These are phyloP conservation scores for Platismatia glauca DNA, from an alignment of 495 filamentous ascomycete species.

Conservation along the genomic window DNA sequence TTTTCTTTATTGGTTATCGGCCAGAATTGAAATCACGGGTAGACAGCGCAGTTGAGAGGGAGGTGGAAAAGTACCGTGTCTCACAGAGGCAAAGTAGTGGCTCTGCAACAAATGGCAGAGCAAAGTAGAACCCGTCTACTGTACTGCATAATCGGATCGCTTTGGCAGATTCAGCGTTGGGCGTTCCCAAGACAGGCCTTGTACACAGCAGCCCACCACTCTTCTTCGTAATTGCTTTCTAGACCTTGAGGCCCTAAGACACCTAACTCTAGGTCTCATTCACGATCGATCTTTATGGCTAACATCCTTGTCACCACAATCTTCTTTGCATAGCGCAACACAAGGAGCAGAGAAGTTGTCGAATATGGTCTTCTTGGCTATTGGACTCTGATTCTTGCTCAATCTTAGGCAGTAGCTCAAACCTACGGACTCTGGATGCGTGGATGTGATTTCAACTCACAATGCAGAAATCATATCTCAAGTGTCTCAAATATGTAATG, in stretches of 20 bases:
- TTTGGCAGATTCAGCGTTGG: neutral
- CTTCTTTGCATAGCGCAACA: too few species aligned
- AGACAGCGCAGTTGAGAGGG: conserved; percentile 60
- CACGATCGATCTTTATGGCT: neutral
- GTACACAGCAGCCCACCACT: neutral
- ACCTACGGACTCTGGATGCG: too few species aligned
- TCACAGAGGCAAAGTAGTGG: conserved; percentile 29
- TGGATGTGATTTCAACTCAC: too few species aligned
- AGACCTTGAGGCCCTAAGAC: neutral
- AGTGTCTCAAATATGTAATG: too few species aligned
- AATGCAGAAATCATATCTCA: too few species aligned
- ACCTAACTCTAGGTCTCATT: neutral
- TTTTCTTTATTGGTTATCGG: conserved; percentile 87
- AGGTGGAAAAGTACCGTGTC: conserved; percentile 52
- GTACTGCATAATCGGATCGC: neutral
- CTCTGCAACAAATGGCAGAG: conserved; percentile 32
- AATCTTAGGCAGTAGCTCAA: too few species aligned
- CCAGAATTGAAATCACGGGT: conserved; percentile 75
- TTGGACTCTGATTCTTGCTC: too few species aligned
- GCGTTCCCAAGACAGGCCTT: neutral
- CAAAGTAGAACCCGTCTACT: neutral
- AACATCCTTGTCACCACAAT: too few species aligned
- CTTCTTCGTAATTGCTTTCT: neutral
- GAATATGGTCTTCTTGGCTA: too few species aligned
- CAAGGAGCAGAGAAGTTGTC: too few species aligned